These are phyloP conservation scores for Volvariella volvacea DNA, from an alignment of 1,284 basidiomycete genomes.

Conservation along the genomic window DNA sequence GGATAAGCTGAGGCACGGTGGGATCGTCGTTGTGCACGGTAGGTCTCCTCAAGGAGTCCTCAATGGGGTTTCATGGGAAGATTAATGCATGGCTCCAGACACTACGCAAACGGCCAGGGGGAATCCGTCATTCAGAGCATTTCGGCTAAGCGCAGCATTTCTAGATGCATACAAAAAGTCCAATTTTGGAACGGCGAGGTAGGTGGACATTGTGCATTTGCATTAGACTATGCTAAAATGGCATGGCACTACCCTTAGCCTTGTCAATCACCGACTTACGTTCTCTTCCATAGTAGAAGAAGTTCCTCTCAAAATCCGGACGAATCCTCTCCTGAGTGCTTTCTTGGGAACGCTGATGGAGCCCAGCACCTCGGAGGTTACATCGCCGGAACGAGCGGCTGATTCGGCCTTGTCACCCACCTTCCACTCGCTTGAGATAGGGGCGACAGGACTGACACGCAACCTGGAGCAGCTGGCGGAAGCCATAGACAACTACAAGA, in stretches of 20 bases:
- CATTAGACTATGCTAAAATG: constrained; percentile 9
- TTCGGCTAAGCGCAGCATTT: constrained; percentile 80
- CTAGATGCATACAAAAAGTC: constrained; percentile 81
- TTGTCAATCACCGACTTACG: constrained; percentile 83
- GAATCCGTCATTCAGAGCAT: constrained; percentile 89
- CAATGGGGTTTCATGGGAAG: constrained; percentile 5
- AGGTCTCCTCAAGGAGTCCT: constrained; percentile 5
- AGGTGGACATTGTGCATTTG: constrained; percentile 14
- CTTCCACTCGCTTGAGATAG: constrained; percentile 56
- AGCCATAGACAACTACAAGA: constrained; percentile 79
- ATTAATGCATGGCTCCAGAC: constrained; percentile 33
- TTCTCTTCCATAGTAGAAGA: constrained; percentile 89
- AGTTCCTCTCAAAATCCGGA: constrained; percentile 85
- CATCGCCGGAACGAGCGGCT: constrained; percentile 29
- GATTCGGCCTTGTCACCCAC: constrained; percentile 42
- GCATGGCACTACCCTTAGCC: constrained; percentile 33
- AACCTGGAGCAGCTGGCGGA: constrained; percentile 82
- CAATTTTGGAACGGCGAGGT: constrained; percentile 87
- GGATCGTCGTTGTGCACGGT: constrained; percentile 88
- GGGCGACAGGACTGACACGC: constrained; percentile 51
- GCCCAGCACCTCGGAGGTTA: constrained; percentile 17
- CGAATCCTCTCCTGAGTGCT: constrained; percentile 79
- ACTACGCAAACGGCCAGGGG: constrained; percentile 74
- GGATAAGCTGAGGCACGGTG: constrained; percentile 75
- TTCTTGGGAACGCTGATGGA: constrained; percentile 74